Evolutionary conservation across 345 rosid species (phyloP), one percentile per base, ranked within the genome.

Genomic region (Corchorus capsularis): DNA sequence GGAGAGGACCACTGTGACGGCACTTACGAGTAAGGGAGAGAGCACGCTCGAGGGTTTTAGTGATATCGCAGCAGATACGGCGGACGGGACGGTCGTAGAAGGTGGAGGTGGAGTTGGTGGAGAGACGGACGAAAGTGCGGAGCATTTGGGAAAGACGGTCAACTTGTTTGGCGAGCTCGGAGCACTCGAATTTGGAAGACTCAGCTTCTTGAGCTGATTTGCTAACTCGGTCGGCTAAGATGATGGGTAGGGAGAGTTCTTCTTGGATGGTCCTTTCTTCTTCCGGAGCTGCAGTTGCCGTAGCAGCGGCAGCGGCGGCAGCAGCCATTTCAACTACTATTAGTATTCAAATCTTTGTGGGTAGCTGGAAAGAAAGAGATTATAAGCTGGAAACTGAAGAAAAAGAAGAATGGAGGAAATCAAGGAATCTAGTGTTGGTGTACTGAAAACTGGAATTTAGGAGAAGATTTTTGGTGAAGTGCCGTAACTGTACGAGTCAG

Each of bases 11-110:
- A 45, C 76, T 59, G 83, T 84, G 88, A 67, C 79, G 83, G 80
- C 92, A 87, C 79, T 83, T 83, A 16, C 89, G 87, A 47, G 83
- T 86, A n/a, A 87, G 88, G 80, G 84, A 75, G 4, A 83, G 82
- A 53, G 89, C 87, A 8, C 89, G 90, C 5, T 88, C 89, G 19
- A 88, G 92, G 82, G 85, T 86, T 56, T 88, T 87, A 78, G 87
- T 37, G 79, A 87, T 83, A 67, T 90, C 91, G 59, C 86, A 79
- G n/a, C 75, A 73, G 34, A 90, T 79, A 5, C 86, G 87, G 74
- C 85, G 90, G 76, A 87, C 56, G 17, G 89, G 94, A 15, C 86
- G 88, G 54, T 90, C 91, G 85, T 90, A 88, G 77, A 87, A 54
- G 73, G 85, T 52, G 63, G 84, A 83, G 57, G 80, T 86, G 7